phyloP scores from a whole-genome alignment of 495 filamentous ascomycete genomes.

The Talaromyces proteolyticus region DNA sequence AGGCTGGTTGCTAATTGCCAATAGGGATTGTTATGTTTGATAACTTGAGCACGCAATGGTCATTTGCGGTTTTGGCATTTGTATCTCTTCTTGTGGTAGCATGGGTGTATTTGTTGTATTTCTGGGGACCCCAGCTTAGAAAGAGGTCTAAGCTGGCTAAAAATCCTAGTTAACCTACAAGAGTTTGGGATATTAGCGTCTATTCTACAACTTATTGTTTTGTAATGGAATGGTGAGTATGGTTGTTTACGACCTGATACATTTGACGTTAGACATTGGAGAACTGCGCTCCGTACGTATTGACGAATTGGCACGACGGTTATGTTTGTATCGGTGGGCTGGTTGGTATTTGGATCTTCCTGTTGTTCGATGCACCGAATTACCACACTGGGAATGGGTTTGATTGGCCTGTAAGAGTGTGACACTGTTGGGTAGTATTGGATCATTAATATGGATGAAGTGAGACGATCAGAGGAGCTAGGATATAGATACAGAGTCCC shows the following conservation, averaged over 20 bases:
- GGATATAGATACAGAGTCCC: slow-evolving; percentile 44
- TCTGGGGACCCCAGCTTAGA: slow-evolving; percentile 17
- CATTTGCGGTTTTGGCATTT: slow-evolving; percentile 28
- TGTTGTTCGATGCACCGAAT: slow-evolving; percentile 57
- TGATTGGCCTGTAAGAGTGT: slow-evolving; percentile 57
- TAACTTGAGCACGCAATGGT: slow-evolving; percentile 27
- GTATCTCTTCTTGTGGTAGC: slow-evolving; percentile 26
- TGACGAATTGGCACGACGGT: slow-evolving; percentile 63
- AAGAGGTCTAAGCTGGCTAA: background rate
- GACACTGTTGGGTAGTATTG: slow-evolving; percentile 42
- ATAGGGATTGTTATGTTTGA: slow-evolving; percentile 31
- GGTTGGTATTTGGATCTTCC: slow-evolving; percentile 65
- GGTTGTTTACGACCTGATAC: too few species aligned
- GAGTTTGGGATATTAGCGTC: background rate
- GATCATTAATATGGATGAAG: slow-evolving; percentile 54
- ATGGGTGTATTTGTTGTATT: slow-evolving; percentile 29
- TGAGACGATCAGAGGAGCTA: slow-evolving; percentile 56
- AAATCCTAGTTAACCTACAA: background rate
- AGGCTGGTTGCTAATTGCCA: background rate
- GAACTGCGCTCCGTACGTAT: too few species aligned
- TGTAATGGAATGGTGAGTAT: too few species aligned
- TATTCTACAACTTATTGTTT: too few species aligned
- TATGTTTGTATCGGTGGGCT: slow-evolving; percentile 67
- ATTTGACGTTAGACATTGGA: too few species aligned
- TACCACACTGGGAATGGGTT: slow-evolving; percentile 71